Evolutionary conservation across 2,329 filamentous ascomycete species (phyloP), one percentile per base, ranked within the genome.

Genomic region (Alternaria conjuncta): DNA sequence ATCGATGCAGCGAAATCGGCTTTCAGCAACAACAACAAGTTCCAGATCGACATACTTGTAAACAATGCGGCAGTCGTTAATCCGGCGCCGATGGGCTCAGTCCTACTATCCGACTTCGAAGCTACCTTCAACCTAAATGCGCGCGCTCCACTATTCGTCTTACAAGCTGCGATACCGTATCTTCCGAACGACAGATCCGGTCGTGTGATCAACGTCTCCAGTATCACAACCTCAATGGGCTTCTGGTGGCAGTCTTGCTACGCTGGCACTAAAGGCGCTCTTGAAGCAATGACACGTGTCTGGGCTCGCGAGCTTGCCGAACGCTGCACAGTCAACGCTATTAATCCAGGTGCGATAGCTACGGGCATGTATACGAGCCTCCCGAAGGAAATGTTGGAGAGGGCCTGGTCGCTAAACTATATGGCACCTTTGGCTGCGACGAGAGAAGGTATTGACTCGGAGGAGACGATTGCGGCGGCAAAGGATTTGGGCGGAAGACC

Each of bases 81-180:
- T 3, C 41, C 23, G 13, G 54, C 54, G 7, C 53, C 54, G 6
- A 46, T 56, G 41, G 54, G 54, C 10, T 26, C 54, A 26, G 18
- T 56, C 8, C 6, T 13, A 12, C 18, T 56, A 6, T 26, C 23
- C 9, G 41, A 46, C n/a, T 46, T 84, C 2, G 73, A 85, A 4
- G 83, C 83, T 13, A 86, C 92, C 70, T 95, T 93, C 80, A 84
- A 88, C 45, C 82, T 85, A 67, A 88, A 90, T 30, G 61, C 65
- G 6, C 65, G 65, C 12, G 67, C 58, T 2, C 67, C 67, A 47
- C 81, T 96, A 11, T 86, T 96, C 2, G 82, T 96, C 10, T 88
- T 91, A 30, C 90, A 96, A 78, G 90, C 90, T 9, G 86, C 87
- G 0, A 81, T 88, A 21, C 89, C 88, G 0, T 88, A 89, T 80